phyloP scores from a whole-genome alignment of 2,329 filamentous ascomycete species.

The Pyrenophora tritici-repentis region DNA sequence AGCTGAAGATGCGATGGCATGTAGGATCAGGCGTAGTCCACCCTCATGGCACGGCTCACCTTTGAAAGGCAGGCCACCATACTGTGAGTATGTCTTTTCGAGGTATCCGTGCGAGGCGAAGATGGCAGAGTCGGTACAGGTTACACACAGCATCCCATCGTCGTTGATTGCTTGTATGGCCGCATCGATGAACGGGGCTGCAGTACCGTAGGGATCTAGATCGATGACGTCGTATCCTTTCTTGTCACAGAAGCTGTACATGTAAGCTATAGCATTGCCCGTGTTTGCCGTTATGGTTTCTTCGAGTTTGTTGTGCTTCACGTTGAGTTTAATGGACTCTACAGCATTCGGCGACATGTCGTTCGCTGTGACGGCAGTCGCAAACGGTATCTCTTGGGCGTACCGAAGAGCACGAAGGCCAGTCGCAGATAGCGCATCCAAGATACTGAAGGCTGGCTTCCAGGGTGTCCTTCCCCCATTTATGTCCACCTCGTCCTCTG shows the following conservation, averaged over 20 bases:
- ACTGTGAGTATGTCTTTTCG: conserved; percentile 92
- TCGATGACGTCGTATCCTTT: conserved; percentile 87
- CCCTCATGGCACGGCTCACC: conserved; percentile 86
- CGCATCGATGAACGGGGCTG: conserved; percentile 88
- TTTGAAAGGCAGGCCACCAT: conserved; percentile 86
- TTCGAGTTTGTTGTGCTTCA: conserved; percentile 77
- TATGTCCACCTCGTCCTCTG: conserved; percentile 2
- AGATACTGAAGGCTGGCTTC: conserved; percentile 60
- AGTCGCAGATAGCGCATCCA: conserved; percentile 93
- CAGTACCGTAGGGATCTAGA: conserved; percentile 93
- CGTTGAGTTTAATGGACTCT: conserved; percentile 80
- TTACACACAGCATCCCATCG: conserved; percentile 89
- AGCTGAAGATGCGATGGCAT: conserved; percentile 78
- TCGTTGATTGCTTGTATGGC: conserved; percentile 86
- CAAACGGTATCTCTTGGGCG: conserved; percentile 85
- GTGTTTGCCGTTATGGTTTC: conserved; percentile 73
- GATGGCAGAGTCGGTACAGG: conserved; percentile 93
- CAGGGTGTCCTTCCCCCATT: conserved; percentile 16
- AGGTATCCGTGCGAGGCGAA: conserved; percentile 94
- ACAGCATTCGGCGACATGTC: conserved; percentile 81
- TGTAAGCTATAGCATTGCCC: conserved; percentile 85
- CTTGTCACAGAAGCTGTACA: conserved; percentile 74
- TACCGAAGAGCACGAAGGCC: conserved; percentile 90
- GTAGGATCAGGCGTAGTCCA: conserved; percentile 82
- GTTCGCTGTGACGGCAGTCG: conserved; percentile 83